These are phyloP conservation scores for Globisporangium echinulatum DNA, from an alignment of 352 stramenopile species.

Conservation along the genomic window DNA sequence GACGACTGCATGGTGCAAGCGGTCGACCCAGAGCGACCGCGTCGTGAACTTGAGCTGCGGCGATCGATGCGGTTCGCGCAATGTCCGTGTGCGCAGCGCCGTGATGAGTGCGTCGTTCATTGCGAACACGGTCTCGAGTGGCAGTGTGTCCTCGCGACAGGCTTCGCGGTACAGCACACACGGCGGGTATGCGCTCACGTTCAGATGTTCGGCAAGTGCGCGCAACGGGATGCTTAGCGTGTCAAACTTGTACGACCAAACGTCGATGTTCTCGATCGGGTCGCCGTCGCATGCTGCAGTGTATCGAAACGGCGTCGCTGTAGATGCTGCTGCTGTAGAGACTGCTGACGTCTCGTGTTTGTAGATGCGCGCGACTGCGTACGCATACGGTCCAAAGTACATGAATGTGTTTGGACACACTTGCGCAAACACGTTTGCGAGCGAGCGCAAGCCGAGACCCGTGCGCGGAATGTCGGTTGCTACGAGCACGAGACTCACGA, in stretches of 20 bases:
- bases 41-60: slow-evolving; percentile 10
- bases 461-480: slow-evolving; percentile 45
- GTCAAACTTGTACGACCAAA: slow-evolving; percentile 35
- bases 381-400: slow-evolving; percentile 41
- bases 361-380: slow-evolving; percentile 26
- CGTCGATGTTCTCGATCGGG: neutral
- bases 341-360: slow-evolving; percentile 7
- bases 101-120: slow-evolving; percentile 33
- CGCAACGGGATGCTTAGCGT: slow-evolving; percentile 19
- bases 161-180: slow-evolving; percentile 1
- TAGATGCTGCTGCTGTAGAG: slow-evolving; percentile 2
- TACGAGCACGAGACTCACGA: slow-evolving; percentile 25
- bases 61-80: slow-evolving; percentile 13
- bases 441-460: slow-evolving; percentile 18
- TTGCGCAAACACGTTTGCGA: slow-evolving; percentile 10
- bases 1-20: slow-evolving; percentile 18
- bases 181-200: slow-evolving; percentile 5
- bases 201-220: slow-evolving; percentile 4
- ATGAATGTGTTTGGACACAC: slow-evolving; percentile 24
- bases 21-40: slow-evolving; percentile 21
- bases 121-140: slow-evolving; percentile 17
- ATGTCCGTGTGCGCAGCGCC: slow-evolving; percentile 26
- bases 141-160: slow-evolving; percentile 6
- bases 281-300: neutral
- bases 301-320: neutral